Percentiles rank a stretch among this genome's conserved stretches.
phyloP scores from a whole-genome alignment of 768 basidiomycete genomes.

The Cubamyces lactineus region DNA sequence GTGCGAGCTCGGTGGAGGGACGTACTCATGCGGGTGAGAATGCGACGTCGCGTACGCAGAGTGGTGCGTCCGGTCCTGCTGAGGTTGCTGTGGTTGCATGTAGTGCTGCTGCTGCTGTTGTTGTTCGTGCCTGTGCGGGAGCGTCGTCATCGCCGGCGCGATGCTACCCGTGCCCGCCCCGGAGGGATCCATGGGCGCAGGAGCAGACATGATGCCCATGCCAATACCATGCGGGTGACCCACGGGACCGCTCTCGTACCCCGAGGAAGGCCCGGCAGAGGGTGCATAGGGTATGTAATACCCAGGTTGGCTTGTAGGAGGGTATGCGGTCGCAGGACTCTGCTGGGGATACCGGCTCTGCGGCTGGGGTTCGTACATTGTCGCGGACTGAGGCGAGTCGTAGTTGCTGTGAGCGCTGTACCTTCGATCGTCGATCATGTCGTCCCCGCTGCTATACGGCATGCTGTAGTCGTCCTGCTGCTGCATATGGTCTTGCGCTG shows the following conservation, averaged over 20 bases:
- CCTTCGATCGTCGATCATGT: slow-evolving; percentile 19
- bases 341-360: slow-evolving; percentile 14
- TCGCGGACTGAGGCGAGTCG: slow-evolving; percentile 25
- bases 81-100: not conserved
- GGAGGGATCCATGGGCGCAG: slow-evolving; percentile 11
- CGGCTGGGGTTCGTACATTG: slow-evolving; percentile 23
- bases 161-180: slow-evolving; percentile 6
- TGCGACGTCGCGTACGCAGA: slow-evolving; percentile 1
- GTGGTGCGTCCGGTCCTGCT: slow-evolving; percentile 7
- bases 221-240: slow-evolving; percentile 8
- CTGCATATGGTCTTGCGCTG: slow-evolving; percentile 15
- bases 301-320: slow-evolving; percentile 15
- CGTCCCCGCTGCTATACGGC: slow-evolving; percentile 26
- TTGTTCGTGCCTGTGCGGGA: slow-evolving; percentile 10
- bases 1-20: slow-evolving; percentile 8
- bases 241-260: slow-evolving; percentile 18
- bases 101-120: slow-evolving; percentile 8
- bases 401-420: slow-evolving; percentile 26
- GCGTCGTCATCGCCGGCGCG: slow-evolving; percentile 17
- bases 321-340: slow-evolving; percentile 17
- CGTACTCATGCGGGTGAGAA: slow-evolving; percentile 16
- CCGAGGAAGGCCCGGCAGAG: slow-evolving; percentile 18
- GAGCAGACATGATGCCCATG: slow-evolving; percentile 10
- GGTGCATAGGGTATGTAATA: slow-evolving; percentile 27
- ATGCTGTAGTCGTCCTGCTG: slow-evolving; percentile 26